Base-by-base conservation (phyloP, 2,329 filamentous ascomycete species). In the Alternaria panax region DNA sequence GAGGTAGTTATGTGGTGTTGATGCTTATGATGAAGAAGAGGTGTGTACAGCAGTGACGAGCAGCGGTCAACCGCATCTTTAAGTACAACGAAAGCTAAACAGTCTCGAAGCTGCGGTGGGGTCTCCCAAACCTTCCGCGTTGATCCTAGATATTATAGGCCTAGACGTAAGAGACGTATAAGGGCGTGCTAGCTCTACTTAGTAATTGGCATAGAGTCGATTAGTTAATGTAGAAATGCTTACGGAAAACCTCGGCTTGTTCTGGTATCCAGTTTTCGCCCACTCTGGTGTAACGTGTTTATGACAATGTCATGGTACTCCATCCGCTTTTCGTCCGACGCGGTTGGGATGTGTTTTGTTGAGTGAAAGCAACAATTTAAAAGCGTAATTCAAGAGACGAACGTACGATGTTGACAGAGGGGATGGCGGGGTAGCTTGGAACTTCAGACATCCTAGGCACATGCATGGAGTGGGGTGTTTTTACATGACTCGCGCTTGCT, bases 171-270 rank as follows among this genome's bases (percentile, higher is more conserved):
- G 42, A 48, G 24, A 41, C 36, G 30, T 48, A 18, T 34, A 27
- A 47, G 32, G 18, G 18, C 24, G 20, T 28, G 45, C 52, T 50
- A 55, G 38, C 51, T 46, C 18, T 32, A 45, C 42, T 27, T 22
- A 28, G 45, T 55, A 59, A 41, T 22, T 41, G 42, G 36, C 56
- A 46, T 45, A 47, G 30, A 43, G 36, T 50, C 36, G 32, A 55
- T 12, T 22, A 36, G 14, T 34, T 36, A 48, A 16, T 34, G 45
- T 34, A 34, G 45, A 25, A 34, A 51, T 38, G 40, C 46, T 34
- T 16, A 50, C 59, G 62, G 62, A 48, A 24, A 59, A 64, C 55
- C 62, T 64, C 62, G 62, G 62, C 62, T 59, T 54, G 22, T 50
- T 38, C 9, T 34, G 30, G 12, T 45, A n/a, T 51, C 52, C 52